phyloP scores from a whole-genome alignment of 352 stramenopile genomes.

The Phytophthora foliorum region DNA sequence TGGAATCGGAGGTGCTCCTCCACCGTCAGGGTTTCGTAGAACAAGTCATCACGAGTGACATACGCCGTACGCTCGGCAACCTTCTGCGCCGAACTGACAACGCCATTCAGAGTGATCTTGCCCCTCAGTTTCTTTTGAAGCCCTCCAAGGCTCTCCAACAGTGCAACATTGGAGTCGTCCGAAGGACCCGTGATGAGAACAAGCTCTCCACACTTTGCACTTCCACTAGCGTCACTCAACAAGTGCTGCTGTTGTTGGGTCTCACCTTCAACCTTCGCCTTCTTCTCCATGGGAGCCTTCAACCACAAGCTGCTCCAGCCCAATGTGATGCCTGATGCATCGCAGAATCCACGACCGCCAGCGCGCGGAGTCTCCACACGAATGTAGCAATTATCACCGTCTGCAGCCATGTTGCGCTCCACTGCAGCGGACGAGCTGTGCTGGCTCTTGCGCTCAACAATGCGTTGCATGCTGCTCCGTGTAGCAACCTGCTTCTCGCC shows the following conservation, averaged over 20 bases:
- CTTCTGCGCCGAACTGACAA: slow-evolving; percentile 8
- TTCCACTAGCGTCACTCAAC: slow-evolving; percentile 43
- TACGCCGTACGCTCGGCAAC: slow-evolving; percentile 21
- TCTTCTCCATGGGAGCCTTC: slow-evolving; percentile 17
- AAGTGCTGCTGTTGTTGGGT: slow-evolving; percentile 16
- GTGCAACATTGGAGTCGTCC: slow-evolving; percentile 28
- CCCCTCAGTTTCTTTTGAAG: slow-evolving; percentile 30
- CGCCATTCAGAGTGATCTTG: slow-evolving; percentile 40
- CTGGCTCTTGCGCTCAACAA: slow-evolving; percentile 20
- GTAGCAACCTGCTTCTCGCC: slow-evolving; percentile 17
- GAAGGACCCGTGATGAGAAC: slow-evolving; percentile 46
- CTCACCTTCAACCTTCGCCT: slow-evolving; percentile 5
- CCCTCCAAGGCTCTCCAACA: slow-evolving; percentile 40
- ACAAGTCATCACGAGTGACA: slow-evolving; percentile 33
- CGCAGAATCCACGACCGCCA: slow-evolving; percentile 12
- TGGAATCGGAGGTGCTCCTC: slow-evolving; percentile 49
- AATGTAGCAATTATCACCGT: slow-evolving; percentile 46
- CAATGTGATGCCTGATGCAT: slow-evolving; percentile 32
- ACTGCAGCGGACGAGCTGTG: slow-evolving; percentile 12
- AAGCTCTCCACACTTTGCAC: slow-evolving; percentile 36
- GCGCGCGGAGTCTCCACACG: slow-evolving; percentile 42
- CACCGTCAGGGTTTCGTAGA: slow-evolving; percentile 51
- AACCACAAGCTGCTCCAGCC: slow-evolving; percentile 46
- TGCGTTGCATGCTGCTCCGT: slow-evolving; percentile 9
- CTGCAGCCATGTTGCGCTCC: slow-evolving; percentile 1